A percentile compares a stretch with the other conserved stretches of the same genome.
These are phyloP conservation scores for Gossypium herbaceum DNA, from an alignment of 345 rosid species.

Conservation along the genomic window DNA sequence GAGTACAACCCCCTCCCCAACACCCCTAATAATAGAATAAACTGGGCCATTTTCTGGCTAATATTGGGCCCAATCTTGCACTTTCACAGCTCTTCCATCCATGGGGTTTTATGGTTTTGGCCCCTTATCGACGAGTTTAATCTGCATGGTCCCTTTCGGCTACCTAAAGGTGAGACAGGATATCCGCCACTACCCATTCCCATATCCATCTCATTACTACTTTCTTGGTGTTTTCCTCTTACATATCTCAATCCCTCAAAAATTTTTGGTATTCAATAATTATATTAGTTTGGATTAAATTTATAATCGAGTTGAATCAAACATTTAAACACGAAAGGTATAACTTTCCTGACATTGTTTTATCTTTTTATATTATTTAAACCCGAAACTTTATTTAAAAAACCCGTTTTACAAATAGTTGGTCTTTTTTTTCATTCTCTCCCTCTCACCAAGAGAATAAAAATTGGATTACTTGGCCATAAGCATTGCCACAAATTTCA, in stretches of 20 bases:
- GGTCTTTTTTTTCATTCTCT: too few species aligned
- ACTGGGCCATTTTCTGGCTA: constrained; percentile 6
- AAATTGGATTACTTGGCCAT: constrained; percentile 1
- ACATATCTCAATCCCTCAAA: neutral
- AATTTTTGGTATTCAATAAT: too few species aligned
- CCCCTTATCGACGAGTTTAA: constrained; percentile 11
- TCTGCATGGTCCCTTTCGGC: constrained; percentile 22
- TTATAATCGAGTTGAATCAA: too few species aligned
- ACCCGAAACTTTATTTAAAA: too few species aligned
- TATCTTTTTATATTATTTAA: too few species aligned
- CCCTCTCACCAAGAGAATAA: neutral
- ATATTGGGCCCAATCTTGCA: constrained; percentile 23
- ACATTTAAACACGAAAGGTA: too few species aligned
- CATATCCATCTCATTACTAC: too few species aligned
- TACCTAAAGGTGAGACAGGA: constrained; percentile 32
- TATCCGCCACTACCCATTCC: constrained; percentile 22
- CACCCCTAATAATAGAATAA: neutral
- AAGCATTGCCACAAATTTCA: constrained; percentile 6
- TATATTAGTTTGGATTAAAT: too few species aligned
- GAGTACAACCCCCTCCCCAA: neutral
- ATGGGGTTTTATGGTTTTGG: neutral
- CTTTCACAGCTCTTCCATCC: constrained; percentile 3
- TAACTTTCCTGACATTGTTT: too few species aligned
- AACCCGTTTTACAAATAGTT: too few species aligned
- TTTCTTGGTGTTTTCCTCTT: neutral